phyloP scores from a whole-genome alignment of 768 basidiomycete species.

The Mrakia gelida region DNA sequence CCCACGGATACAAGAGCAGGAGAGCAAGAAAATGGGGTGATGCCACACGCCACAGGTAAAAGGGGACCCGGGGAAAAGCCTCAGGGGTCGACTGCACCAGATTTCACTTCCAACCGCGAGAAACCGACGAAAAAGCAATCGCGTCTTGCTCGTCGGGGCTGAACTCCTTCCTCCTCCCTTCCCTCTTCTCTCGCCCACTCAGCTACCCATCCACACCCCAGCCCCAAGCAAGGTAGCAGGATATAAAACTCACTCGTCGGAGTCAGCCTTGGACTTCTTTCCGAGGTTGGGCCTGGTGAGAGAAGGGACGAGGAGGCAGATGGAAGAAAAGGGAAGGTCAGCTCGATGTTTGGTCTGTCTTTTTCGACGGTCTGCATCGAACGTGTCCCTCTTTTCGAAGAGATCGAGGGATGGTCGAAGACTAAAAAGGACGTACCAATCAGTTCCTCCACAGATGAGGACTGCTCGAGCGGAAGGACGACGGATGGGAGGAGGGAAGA shows the following conservation, averaged over 20 bases:
- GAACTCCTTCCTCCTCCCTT: neutral
- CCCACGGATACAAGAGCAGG: neutral
- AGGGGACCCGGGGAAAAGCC: no score
- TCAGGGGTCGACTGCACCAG: neutral
- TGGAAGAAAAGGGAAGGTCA: neutral
- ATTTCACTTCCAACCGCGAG: neutral
- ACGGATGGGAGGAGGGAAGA: neutral
- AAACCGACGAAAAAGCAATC: neutral
- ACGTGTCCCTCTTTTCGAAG: neutral
- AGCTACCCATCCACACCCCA: neutral
- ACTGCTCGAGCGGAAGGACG: neutral
- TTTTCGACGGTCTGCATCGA: neutral
- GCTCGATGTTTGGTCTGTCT: neutral
- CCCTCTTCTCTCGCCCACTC: neutral
- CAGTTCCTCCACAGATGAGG: conserved; percentile 26
- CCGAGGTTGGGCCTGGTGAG: conserved; percentile 24
- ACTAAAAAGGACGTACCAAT: conserved; percentile 20
- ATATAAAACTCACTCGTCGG: neutral
- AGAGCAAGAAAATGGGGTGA: neutral
- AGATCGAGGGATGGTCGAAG: no score
- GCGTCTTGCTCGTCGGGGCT: neutral
- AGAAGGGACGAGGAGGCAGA: neutral
- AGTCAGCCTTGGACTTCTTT: neutral
- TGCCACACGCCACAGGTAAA: no score
- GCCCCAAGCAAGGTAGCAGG: neutral